A percentile compares a stretch with the other conserved stretches of the same genome.
These are phyloP conservation scores for Phytophthora sojae DNA, from an alignment of 352 stramenopile species.

Conservation along the genomic window DNA sequence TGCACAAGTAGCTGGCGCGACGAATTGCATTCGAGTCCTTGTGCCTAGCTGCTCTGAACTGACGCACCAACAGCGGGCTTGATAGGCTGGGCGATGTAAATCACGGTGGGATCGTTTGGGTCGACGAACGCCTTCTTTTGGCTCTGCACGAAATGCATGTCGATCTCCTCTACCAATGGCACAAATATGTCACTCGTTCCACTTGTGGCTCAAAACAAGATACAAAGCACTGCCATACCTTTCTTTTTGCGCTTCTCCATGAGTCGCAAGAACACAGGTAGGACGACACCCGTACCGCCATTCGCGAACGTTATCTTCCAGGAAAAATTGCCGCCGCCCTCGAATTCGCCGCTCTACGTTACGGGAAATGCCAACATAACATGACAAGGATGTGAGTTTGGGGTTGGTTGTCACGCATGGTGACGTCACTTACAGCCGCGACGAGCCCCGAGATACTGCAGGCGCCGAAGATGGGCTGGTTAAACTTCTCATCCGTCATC, in stretches of 20 bases:
- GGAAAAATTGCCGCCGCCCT: conserved; percentile 42
- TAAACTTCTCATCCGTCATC: conserved; percentile 92
- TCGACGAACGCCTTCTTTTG: conserved; percentile 89
- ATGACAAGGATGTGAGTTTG: not conserved
- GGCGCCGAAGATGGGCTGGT: conserved; percentile 90
- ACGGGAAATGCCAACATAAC: not conserved
- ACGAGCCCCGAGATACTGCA: conserved; percentile 88
- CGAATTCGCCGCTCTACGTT: conserved; percentile 38
- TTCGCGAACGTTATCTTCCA: conserved; percentile 91
- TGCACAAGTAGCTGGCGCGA: too few relatives aligned
- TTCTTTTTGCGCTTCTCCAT: conserved; percentile 85
- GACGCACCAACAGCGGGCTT: conserved; percentile 15
- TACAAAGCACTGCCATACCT: conserved; percentile 27
- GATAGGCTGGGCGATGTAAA: conserved; percentile 83
- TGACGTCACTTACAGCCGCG: conserved; percentile 42
- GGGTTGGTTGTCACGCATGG: not conserved
- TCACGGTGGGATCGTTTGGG: conserved; percentile 86
- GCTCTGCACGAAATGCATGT: conserved; percentile 76
- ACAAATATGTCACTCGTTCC: not conserved
- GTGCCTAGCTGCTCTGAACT: not conserved
- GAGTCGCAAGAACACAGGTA: conserved; percentile 84
- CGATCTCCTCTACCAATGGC: conserved; percentile 58
- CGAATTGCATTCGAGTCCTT: too few relatives aligned
- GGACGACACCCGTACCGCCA: conserved; percentile 80
- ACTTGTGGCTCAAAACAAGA: not conserved